phyloP scores from a whole-genome alignment of 2,329 filamentous ascomycete genomes.

The Colletotrichum sp. region DNA sequence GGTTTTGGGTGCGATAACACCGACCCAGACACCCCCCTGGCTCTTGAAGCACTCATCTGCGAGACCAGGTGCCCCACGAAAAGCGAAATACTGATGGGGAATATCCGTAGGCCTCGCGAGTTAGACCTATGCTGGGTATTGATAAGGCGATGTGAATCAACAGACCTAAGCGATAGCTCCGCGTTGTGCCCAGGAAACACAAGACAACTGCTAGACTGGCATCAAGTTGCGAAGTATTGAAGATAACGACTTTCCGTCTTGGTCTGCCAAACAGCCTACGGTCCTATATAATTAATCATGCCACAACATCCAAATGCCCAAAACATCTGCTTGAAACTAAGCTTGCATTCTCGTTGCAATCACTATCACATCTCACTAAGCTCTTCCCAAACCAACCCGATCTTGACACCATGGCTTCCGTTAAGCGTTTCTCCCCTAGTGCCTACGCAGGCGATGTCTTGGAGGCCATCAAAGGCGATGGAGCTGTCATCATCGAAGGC shows the following conservation, averaged over 20 bases:
- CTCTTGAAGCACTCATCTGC: background rate
- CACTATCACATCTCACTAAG: background rate
- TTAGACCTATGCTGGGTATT: background rate
- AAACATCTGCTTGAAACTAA: background rate
- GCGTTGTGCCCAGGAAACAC: background rate
- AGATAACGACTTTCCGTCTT: background rate
- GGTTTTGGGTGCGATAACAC: background rate
- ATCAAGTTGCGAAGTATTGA: background rate
- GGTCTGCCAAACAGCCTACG: background rate
- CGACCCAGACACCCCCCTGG: background rate
- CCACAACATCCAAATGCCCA: background rate
- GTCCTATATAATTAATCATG: background rate
- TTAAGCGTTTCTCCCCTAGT: background rate
- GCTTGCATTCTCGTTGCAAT: background rate
- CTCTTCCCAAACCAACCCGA: accelerated
- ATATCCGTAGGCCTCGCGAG: background rate
- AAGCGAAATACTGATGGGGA: accelerated
- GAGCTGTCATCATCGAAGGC: background rate
- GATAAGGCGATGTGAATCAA: background rate
- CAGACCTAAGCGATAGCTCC: background rate
- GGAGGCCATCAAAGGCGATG: background rate
- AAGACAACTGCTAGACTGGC: background rate
- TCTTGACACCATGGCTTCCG: background rate
- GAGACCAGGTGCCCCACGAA: background rate
- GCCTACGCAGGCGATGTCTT: background rate